phyloP scores from a whole-genome alignment of 176 grass and related monocot species.

The Rhynchospora tenuis region DNA sequence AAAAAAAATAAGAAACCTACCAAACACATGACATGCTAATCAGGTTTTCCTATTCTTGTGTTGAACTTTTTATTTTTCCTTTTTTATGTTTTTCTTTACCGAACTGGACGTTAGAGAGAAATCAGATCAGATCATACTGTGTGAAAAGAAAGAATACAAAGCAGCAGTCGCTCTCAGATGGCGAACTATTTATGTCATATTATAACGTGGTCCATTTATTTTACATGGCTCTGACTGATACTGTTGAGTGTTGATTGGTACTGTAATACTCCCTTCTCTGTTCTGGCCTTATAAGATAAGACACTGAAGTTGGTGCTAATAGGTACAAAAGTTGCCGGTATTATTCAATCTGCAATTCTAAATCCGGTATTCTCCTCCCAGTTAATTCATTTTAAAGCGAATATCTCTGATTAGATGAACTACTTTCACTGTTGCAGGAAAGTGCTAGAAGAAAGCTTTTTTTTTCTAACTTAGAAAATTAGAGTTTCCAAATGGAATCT shows the following conservation, averaged over 20 bases:
- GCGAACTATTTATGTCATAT: not conserved
- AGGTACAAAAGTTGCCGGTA: slow-evolving; percentile 16
- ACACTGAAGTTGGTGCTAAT: slow-evolving; percentile 13
- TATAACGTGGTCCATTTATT: slow-evolving; percentile 6
- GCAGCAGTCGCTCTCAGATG: slow-evolving; percentile 3
- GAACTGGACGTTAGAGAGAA: not conserved
- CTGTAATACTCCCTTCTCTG: not conserved
- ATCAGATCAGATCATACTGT: not conserved
- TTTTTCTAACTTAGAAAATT: too few relatives aligned
- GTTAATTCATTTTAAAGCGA: slow-evolving; percentile 12
- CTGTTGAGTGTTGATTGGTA: not conserved
- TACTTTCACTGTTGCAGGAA: not conserved
- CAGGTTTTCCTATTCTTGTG: not conserved
- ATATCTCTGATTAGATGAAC: not conserved
- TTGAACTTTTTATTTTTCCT: not conserved
- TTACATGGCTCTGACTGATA: not conserved
- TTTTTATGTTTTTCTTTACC: not conserved
- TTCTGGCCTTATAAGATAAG: slow-evolving; percentile 4
- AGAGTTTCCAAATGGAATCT: too few relatives aligned
- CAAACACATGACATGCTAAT: not conserved
- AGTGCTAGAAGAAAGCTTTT: not conserved
- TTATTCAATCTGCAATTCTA: not conserved
- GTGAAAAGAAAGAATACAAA: not conserved
- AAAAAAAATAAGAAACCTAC: not conserved
- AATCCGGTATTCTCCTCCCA: not conserved